Evolutionary conservation across 2,329 filamentous ascomycete genomes (phyloP), one percentile per base, ranked within the genome.

Genomic region (Penicillium sp.): DNA sequence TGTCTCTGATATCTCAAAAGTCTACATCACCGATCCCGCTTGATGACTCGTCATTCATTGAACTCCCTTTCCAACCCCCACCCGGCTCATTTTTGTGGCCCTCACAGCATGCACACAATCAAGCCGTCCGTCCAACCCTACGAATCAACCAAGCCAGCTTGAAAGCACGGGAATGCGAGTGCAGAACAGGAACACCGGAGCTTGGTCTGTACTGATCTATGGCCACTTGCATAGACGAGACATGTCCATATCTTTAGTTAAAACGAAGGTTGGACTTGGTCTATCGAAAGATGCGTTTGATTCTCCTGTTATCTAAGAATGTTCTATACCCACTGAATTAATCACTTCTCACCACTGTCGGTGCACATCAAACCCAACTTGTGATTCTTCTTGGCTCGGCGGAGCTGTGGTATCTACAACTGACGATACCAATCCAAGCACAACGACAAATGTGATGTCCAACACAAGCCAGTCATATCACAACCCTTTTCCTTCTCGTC

Each of bases 291-390:
- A 42, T 29, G 18, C 24, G 39, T 56, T 50, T 43, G 49, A 47
- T 50, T 42, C 16, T 34, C 38, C 46, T 49, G 45, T 49, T 32
- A 47, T 21, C 43, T 31, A 45, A 54, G 56, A 55, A 44, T 57
- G 58, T 52, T 60, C 42, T 61, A 62, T 62, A 62, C 60, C 60
- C 60, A 60, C 61, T 60, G 38, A 62, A 59, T 52, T 52, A 16
- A 47, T 47, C 47, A 53, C 39, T 11, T 7, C 18, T 44, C 47
- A 36, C 36, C 46, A 39, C 29, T 14, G 3, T 8, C 43, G 40
- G 18, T 45, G 14, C 42, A 39, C 32, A 34, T 14, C 4, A 11
- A 11, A 34, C 14, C 10, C 32, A 34, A 34, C 14, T 11, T 11
- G 5, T 34, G 14, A 11, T 10, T 34, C 4, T 7, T 7, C 32